A percentile compares a stretch with the other conserved stretches of the same genome.
These are phyloP conservation scores for Aspergillus udagawae DNA, from an alignment of 2,329 filamentous ascomycete species.

Conservation along the genomic window DNA sequence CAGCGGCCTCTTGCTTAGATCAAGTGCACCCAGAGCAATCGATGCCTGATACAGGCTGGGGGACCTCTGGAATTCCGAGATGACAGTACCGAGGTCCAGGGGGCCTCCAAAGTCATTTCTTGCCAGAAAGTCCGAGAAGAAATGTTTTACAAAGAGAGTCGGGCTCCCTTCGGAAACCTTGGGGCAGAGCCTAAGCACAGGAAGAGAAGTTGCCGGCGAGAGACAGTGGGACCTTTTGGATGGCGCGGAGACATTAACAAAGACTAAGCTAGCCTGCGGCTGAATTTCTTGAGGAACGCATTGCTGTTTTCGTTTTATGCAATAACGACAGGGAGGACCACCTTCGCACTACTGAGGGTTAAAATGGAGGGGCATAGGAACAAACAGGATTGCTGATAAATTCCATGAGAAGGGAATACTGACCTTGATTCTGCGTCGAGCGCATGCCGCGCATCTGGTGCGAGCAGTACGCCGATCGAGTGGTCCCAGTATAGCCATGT, in stretches of 20 bases:
- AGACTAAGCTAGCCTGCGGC: neutral
- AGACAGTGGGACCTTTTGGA: neutral
- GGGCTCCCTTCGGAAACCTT: neutral
- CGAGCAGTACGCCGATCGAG: neutral
- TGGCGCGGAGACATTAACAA: neutral
- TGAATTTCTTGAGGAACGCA: neutral
- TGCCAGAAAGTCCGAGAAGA: neutral
- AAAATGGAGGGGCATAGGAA: neutral
- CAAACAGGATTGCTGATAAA: neutral
- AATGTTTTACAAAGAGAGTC: neutral
- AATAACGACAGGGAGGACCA: neutral
- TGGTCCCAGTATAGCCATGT: neutral
- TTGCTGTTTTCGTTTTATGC: neutral
- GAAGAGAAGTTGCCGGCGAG: neutral
- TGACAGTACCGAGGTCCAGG: neutral
- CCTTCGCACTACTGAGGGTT: neutral
- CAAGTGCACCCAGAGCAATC: neutral
- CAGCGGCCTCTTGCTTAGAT: neutral
- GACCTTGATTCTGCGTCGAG: neutral
- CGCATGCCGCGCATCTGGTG: neutral
- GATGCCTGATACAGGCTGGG: neutral
- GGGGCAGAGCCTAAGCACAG: neutral
- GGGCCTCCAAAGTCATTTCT: neutral
- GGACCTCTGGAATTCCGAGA: neutral
- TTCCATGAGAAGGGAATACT: neutral